Conservation (phyloP, 2,329 filamentous ascomycete genomes). For the Emergomyces pasteurianus region DNA sequence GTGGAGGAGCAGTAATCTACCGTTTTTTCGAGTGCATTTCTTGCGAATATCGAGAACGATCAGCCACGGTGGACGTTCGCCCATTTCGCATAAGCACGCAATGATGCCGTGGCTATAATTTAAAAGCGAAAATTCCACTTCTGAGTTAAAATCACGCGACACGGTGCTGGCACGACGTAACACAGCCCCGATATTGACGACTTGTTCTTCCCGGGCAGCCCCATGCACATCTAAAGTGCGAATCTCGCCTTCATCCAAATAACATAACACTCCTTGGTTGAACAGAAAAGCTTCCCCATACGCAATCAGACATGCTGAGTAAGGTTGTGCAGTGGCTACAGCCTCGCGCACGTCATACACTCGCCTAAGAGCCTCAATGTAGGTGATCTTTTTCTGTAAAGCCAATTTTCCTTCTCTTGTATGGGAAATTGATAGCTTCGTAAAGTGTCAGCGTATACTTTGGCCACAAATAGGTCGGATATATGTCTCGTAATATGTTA, state of each 20-base stretch:
- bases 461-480: neutral
- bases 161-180: slow-evolving; percentile 17
- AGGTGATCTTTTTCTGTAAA: slow-evolving; percentile 26
- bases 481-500: no score
- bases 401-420: slow-evolving; percentile 36
- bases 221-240: slow-evolving; percentile 48
- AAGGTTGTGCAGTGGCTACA: slow-evolving; percentile 50
- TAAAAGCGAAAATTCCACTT: slow-evolving; percentile 42
- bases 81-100: slow-evolving; percentile 44
- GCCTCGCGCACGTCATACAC: slow-evolving; percentile 51
- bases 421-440: slow-evolving; percentile 31
- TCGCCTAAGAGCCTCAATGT: slow-evolving; percentile 45
- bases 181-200: slow-evolving; percentile 37
- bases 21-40: slow-evolving; percentile 8
- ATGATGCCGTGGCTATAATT: slow-evolving; percentile 47
- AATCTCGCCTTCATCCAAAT: slow-evolving; percentile 43
- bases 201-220: slow-evolving; percentile 39
- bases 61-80: slow-evolving; percentile 38
- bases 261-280: slow-evolving; percentile 52
- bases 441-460: slow-evolving; percentile 11
- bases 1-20: slow-evolving; percentile 31
- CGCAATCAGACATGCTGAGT: slow-evolving; percentile 47
- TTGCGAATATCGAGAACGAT: slow-evolving; percentile 37
- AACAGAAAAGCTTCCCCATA: slow-evolving; percentile 52
- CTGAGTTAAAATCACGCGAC: slow-evolving; percentile 26